Conservation (phyloP, 225 moss, liverwort and hornwort species). For the Asterella californica region DNA sequence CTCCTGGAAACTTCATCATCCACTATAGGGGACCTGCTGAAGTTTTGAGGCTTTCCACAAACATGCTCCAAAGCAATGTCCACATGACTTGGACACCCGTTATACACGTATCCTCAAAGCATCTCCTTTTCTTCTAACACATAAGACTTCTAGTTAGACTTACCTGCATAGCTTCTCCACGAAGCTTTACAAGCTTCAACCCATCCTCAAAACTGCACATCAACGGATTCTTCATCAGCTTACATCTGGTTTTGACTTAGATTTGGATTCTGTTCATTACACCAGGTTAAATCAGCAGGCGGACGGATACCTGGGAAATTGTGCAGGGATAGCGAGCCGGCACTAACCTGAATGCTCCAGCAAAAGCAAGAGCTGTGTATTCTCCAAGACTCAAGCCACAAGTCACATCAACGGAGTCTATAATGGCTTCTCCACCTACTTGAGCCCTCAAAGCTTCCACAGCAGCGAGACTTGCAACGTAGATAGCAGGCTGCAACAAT, state of each 20-base stretch:
- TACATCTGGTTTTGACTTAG: neutral
- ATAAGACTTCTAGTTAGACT: neutral
- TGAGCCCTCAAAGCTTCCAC: constrained; percentile 81
- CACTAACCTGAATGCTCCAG: constrained; percentile 82
- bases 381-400: constrained; percentile 98
- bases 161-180: constrained; percentile 99
- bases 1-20: neutral
- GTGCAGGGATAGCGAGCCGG: neutral
- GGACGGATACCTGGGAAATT: neutral
- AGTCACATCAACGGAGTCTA: constrained; percentile 88
- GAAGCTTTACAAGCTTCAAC: constrained; percentile 90
- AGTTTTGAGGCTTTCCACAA: neutral
- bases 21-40: neutral
- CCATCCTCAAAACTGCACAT: constrained; percentile 93
- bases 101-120: neutral
- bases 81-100: neutral
- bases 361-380: constrained; percentile 97
- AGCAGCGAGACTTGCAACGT: constrained; percentile 95
- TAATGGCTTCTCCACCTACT: constrained; percentile 82
- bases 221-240: neutral
- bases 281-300: neutral
- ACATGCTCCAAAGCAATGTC: neutral
- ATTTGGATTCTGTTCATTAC: neutral
- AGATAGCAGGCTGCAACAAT: constrained; percentile 79
- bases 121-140: neutral